Conservation (phyloP, 2,329 filamentous ascomycete species). For the Rhynchosporium graminicola region DNA sequence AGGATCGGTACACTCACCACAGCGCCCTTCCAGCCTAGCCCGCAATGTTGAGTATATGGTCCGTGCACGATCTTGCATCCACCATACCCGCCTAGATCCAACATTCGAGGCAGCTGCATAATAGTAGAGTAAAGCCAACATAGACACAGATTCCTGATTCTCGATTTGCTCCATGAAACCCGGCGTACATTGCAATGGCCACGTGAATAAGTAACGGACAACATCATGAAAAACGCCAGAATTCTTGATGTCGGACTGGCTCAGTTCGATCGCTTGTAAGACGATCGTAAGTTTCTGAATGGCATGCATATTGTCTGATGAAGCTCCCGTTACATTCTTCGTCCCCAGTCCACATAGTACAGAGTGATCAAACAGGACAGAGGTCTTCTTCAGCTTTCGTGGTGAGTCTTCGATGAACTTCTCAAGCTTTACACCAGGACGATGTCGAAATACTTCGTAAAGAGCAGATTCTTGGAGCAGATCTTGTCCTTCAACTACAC, state of each 20-base stretch:
- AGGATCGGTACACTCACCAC: constrained; percentile 9
- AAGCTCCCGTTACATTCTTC: neutral
- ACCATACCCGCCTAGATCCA: constrained; percentile 17
- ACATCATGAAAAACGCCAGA: constrained; percentile 16
- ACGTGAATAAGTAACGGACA: constrained; percentile 18
- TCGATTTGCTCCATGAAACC: constrained; percentile 18
- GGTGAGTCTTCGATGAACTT: neutral
- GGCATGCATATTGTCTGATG: constrained; percentile 11
- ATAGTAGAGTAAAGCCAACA: constrained; percentile 20
- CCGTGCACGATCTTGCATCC: constrained; percentile 20
- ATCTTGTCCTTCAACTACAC: constrained; percentile 6
- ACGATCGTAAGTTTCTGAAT: constrained; percentile 7
- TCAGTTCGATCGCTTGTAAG: constrained; percentile 15
- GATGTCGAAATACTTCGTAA: constrained; percentile 14
- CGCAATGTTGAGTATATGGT: constrained; percentile 10
- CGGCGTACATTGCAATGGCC: constrained; percentile 18
- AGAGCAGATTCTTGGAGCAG: neutral
- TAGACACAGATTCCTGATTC: constrained; percentile 11
- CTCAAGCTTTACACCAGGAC: constrained; percentile 18
- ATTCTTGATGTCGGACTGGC: neutral
- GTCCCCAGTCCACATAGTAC: constrained; percentile 13
- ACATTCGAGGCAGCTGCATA: constrained; percentile 19
- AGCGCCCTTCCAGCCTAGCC: constrained; percentile 6
- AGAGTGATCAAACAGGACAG: constrained; percentile 1
- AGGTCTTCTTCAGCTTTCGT: neutral